Base-by-base conservation (phyloP, 2,329 filamentous ascomycete species). In the Triangularia verruculosa region DNA sequence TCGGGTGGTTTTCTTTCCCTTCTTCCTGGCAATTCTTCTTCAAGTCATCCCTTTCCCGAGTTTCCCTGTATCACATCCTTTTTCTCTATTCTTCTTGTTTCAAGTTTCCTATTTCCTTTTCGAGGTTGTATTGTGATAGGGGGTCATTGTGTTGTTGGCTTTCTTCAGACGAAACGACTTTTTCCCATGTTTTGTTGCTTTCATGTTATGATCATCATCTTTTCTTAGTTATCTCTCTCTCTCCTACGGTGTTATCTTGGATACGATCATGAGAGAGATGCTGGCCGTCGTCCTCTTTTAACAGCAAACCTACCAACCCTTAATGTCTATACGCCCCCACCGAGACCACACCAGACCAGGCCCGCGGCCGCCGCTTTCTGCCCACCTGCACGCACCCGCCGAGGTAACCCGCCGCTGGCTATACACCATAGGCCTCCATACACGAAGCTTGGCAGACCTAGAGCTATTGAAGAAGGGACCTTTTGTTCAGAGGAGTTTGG, bases 61-160 rank as follows among this genome's bases (percentile, higher is more conserved):
- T 61, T 66, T 67, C 67, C 47, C 66, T 69, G 59, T 58, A 54
- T 70, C 68, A 65, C 66, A 20, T 47, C n/a, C 67, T 64, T 69
- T 66, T 71, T 66, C 71, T 68, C 68, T 67, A 39, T 61, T 61
- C 64, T 61, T 64, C 69, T 67, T 69, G 66, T 69, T 71, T 68
- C 64, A 61, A 56, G 66, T 70, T 66, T 71, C 63, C 66, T 17
- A 25, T 69, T 61, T 62, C 69, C 66, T 69, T 66, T 69, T 70
- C 67, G 64, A 60, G 54, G 66, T 69, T 71, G 62, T 58, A 13
- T 22, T 47, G 30, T 43, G 30, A 47, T 24, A 34, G 20, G 39
- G 30, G 54, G 30, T 28, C 22, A 12, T 65, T 65, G 27, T 43
- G 53, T 58, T 59, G 47, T 61, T 55, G 34, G 64, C 61, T 56